Conservation (phyloP, 179 eudicot genomes). For the Spinacia oleracea region DNA sequence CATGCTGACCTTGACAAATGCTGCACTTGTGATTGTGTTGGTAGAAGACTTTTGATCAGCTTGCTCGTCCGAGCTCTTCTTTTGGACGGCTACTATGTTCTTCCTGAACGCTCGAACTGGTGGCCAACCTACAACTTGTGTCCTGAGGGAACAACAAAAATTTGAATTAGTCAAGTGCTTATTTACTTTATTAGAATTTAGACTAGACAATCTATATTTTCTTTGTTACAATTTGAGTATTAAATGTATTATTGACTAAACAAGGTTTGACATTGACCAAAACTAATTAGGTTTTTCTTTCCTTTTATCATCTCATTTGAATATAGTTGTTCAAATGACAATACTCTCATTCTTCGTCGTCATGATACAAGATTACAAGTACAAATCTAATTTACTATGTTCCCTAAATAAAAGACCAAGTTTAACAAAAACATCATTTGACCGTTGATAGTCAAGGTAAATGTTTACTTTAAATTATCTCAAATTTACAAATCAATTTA, state of each 20-base stretch:
- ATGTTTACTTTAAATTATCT: background rate
- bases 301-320: background rate
- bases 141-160: conserved; percentile 36
- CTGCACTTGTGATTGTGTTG: conserved; percentile 27
- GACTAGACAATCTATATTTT: background rate
- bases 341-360: too few relatives aligned
- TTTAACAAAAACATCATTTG: background rate
- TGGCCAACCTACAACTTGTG: conserved; percentile 92
- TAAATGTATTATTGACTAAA: background rate
- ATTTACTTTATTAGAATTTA: conserved; percentile 12
- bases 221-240: background rate
- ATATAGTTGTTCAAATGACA: background rate
- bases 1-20: conserved; percentile 77
- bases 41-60: conserved; percentile 26
- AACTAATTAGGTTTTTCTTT: conserved; percentile 11
- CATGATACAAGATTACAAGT: background rate
- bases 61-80: conserved; percentile 44
- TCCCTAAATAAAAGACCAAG: background rate
- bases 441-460: conserved; percentile 3
- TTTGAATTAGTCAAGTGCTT: background rate
- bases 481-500: too few relatives aligned
- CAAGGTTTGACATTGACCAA: conserved; percentile 26
- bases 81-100: conserved; percentile 56
- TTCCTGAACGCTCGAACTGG: conserved; percentile 77
- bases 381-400: background rate